Evolutionary conservation across 371 early-diverging fungal species (phyloP).

Genomic region (Mortierella sp.): DNA sequence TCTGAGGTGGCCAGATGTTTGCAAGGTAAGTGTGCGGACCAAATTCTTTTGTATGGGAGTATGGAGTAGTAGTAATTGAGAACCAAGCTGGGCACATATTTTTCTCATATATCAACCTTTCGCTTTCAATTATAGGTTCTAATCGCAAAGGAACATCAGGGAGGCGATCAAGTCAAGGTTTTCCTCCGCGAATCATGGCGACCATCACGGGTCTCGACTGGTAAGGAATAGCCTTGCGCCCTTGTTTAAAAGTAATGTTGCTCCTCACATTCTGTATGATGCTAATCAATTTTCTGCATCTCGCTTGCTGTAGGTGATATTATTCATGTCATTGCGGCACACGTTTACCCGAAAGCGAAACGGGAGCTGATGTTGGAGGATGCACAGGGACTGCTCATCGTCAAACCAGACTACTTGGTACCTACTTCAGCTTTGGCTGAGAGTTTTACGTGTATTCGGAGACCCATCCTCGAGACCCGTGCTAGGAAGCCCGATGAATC

Average conservation of each 20-base stretch:
- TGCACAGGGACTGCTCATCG: slow-evolving; percentile 66
- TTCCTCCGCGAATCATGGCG: slow-evolving; percentile 34
- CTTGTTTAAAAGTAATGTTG: too few species aligned
- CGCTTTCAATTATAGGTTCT: slow-evolving; percentile 12
- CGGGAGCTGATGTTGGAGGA: slow-evolving; percentile 64
- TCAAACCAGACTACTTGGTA: slow-evolving; percentile 87
- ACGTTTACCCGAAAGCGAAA: not conserved
- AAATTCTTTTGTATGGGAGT: not conserved
- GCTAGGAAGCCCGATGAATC: slow-evolving; percentile 64
- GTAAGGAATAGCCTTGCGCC: slow-evolving; percentile 2
- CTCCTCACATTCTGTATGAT: too few species aligned
- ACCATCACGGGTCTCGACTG: not conserved
- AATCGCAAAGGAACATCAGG: not conserved
- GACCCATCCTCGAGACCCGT: slow-evolving; percentile 79
- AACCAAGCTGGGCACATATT: too few species aligned
- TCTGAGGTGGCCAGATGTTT: slow-evolving; percentile 11
- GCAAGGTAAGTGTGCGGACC: slow-evolving; percentile 24
- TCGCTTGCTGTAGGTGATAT: slow-evolving; percentile 60
- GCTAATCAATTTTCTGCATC: too few species aligned
- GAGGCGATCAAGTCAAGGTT: slow-evolving; percentile 3
- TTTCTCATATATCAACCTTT: not conserved
- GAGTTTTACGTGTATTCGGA: slow-evolving; percentile 80
- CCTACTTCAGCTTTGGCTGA: slow-evolving; percentile 84
- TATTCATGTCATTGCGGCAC: slow-evolving; percentile 63
- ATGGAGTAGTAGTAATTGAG: too few species aligned